Percentiles rank a stretch among this genome's conserved stretches.
These are phyloP conservation scores for Rubus parviflorus DNA, from an alignment of 306 rosid genomes.

Conservation along the genomic window DNA sequence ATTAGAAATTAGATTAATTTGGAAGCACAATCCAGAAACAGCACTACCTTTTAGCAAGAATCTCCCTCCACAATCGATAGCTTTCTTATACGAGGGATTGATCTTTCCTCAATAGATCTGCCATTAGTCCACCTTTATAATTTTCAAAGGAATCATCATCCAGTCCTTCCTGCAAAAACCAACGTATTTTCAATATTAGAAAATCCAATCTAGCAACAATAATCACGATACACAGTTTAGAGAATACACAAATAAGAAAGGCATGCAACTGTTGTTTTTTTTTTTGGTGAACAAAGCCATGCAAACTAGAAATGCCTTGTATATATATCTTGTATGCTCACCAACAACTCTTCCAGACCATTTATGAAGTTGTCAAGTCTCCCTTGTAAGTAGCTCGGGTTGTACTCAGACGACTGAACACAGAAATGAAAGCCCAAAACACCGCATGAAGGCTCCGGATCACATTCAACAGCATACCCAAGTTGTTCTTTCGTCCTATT, in stretches of 20 bases:
- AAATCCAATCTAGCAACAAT: background rate
- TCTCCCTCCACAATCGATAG: slow-evolving; percentile 78
- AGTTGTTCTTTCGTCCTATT: slow-evolving; percentile 97
- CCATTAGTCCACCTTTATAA: slow-evolving; percentile 70
- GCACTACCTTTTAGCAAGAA: slow-evolving; percentile 69
- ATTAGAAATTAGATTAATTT: background rate
- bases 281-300: too few species aligned
- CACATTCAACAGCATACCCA: slow-evolving; percentile 81
- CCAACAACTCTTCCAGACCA: slow-evolving; percentile 76
- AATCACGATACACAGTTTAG: slow-evolving; percentile 8
- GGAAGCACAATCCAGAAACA: background rate
- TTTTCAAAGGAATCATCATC: slow-evolving; percentile 71
- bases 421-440: slow-evolving; percentile 76
- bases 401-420: slow-evolving; percentile 81
- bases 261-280: too few species aligned
- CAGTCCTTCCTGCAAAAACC: slow-evolving; percentile 65
- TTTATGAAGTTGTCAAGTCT: slow-evolving; percentile 74
- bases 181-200: slow-evolving; percentile 19
- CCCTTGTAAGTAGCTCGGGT: slow-evolving; percentile 72
- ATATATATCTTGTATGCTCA: slow-evolving; percentile 26
- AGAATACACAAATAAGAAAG: slow-evolving; percentile 5
- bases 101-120: slow-evolving; percentile 84
- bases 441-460: slow-evolving; percentile 65
- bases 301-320: too few species aligned
- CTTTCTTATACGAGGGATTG: slow-evolving; percentile 77